A percentile compares a stretch with the other conserved stretches of the same genome.
phyloP scores from a whole-genome alignment of 1,284 basidiomycete species.

The Amanita bisporigera region DNA sequence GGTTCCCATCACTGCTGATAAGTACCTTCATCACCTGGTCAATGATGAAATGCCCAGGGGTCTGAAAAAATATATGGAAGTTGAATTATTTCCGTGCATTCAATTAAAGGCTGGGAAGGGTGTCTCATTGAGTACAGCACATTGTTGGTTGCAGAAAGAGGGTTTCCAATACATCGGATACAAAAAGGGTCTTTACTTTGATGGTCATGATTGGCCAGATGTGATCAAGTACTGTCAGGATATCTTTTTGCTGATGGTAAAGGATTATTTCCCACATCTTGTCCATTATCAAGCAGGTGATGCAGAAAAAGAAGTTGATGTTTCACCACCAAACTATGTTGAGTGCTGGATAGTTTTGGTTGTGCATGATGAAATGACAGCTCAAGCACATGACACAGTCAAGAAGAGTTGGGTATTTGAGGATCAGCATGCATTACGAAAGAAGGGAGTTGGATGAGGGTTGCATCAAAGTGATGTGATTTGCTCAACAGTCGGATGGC shows the following conservation, averaged over 20 bases:
- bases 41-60: slow-evolving; percentile 45
- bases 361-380: slow-evolving; percentile 48
- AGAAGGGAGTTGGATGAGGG: slow-evolving; percentile 46
- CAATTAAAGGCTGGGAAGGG: slow-evolving; percentile 37
- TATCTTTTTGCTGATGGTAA: neutral
- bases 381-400: slow-evolving; percentile 44
- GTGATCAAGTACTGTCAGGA: slow-evolving; percentile 14
- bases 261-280: slow-evolving; percentile 13
- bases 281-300: slow-evolving; percentile 35
- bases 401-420: slow-evolving; percentile 41
- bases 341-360: slow-evolving; percentile 38
- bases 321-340: slow-evolving; percentile 26
- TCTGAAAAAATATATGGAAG: slow-evolving; percentile 45
- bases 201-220: slow-evolving; percentile 21
- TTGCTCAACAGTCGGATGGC: too few species aligned
- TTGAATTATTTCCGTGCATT: slow-evolving; percentile 44
- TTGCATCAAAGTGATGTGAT: slow-evolving; percentile 28
- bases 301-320: slow-evolving; percentile 29
- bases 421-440: slow-evolving; percentile 41
- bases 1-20: slow-evolving; percentile 34
- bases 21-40: slow-evolving; percentile 37
- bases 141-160: slow-evolving; percentile 4
- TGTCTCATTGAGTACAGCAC: slow-evolving; percentile 22
- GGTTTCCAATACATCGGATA: neutral
- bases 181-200: slow-evolving; percentile 14